A percentile compares a stretch with the other conserved stretches of the same genome.
Evolutionary conservation across 2,329 filamentous ascomycete genomes (phyloP).

Genomic region (Clonostachys chloroleuca): DNA sequence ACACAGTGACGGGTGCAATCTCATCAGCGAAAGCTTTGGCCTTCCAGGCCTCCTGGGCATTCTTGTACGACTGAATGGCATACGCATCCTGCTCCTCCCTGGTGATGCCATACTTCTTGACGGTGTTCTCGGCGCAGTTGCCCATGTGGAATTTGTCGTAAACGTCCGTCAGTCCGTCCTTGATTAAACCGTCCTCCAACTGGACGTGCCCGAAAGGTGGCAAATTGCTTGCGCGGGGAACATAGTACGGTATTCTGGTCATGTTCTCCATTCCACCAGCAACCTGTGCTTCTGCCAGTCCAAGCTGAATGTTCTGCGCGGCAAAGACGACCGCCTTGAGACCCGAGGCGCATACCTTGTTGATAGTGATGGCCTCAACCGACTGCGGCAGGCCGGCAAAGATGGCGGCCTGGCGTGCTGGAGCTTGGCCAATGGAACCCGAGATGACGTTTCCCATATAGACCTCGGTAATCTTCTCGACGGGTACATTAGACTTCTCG

Average conservation of each 20-base stretch:
- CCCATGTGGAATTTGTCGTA: conserved; percentile 99
- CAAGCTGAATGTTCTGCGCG: conserved; percentile 91
- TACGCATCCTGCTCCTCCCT: conserved; percentile 88
- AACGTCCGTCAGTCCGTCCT: conserved; percentile 92
- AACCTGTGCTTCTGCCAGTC: conserved; percentile 80
- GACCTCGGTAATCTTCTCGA: conserved; percentile 79
- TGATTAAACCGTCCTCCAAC: conserved; percentile 87
- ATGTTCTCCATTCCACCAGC: conserved; percentile 99
- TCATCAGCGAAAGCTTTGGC: conserved; percentile 81
- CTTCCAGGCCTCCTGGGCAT: conserved; percentile 87
- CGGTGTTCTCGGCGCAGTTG: conserved; percentile 91
- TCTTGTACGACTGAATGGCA: conserved; percentile 82
- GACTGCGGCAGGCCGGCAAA: conserved; percentile 80
- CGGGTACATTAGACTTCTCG: conserved; percentile 77
- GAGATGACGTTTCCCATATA: conserved; percentile 98
- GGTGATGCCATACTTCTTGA: conserved; percentile 77
- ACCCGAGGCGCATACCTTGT: conserved; percentile 96
- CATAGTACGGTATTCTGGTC: conserved; percentile 88
- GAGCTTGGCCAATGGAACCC: conserved; percentile 79
- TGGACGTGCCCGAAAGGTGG: conserved; percentile 84
- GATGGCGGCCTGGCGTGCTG: conserved; percentile 84
- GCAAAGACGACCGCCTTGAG: conserved; percentile 89
- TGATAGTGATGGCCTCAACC: conserved; percentile 87
- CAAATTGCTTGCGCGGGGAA: conserved; percentile 75
- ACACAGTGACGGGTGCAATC: conserved; percentile 82